Percentiles rank a stretch among this genome's conserved stretches.
Conservation (phyloP, 2,329 filamentous ascomycete genomes). For the Venturia pyrina region DNA sequence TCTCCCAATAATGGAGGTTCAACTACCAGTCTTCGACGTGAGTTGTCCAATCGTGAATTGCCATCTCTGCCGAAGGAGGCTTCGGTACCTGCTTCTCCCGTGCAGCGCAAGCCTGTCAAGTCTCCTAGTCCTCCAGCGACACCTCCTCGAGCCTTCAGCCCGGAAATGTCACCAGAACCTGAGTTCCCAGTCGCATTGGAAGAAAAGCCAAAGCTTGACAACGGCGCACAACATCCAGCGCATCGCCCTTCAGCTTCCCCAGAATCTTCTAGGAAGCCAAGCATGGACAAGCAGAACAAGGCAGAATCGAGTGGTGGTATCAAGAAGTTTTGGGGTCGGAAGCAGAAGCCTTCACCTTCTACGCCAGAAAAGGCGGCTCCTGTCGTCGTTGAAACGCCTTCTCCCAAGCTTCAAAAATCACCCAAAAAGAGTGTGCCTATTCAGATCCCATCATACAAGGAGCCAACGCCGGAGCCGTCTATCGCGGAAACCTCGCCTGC, state of each 20-base stretch:
- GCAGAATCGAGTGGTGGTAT: constrained; percentile 26
- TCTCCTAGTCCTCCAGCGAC: constrained; percentile 11
- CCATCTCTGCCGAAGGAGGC: constrained; percentile 30
- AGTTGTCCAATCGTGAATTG: constrained; percentile 29
- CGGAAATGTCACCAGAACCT: background rate
- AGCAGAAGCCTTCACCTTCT: constrained; percentile 18
- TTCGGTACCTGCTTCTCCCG: background rate
- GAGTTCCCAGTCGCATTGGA: constrained; percentile 17
- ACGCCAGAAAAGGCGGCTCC: constrained; percentile 4
- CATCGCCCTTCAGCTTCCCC: constrained; percentile 25
- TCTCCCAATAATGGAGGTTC: constrained; percentile 1
- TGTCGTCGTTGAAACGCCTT: background rate
- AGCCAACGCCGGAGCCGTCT: constrained; percentile 9
- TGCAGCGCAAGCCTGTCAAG: constrained; percentile 15
- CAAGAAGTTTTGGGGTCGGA: constrained; percentile 30
- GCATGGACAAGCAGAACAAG: constrained; percentile 26
- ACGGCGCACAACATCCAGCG: constrained; percentile 31
- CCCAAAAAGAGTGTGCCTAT: constrained; percentile 8
- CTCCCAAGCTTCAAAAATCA: constrained; percentile 11
- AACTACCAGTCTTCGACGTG: background rate
- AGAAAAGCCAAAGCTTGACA: constrained; percentile 19
- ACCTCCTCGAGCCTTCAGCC: constrained; percentile 20
- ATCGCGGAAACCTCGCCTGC: constrained; percentile 4
- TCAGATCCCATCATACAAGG: background rate
- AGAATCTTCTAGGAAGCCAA: constrained; percentile 16